Evolutionary conservation across 2,329 filamentous ascomycete genomes (phyloP).

Genomic region (Didymella keratinophila): DNA sequence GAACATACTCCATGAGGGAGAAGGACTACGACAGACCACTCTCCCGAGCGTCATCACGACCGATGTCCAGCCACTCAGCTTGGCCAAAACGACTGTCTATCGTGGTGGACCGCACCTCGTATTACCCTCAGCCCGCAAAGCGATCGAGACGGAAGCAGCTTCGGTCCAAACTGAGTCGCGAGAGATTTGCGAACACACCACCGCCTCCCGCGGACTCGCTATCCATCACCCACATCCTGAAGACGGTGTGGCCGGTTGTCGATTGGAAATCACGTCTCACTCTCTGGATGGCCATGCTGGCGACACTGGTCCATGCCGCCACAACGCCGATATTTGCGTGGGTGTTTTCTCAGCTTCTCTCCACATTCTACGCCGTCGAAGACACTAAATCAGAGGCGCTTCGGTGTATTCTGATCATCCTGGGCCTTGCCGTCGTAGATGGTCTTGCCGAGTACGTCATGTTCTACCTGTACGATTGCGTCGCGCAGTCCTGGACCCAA

Average conservation of each 20-base stretch:
- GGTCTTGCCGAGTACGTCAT: conserved; percentile 70
- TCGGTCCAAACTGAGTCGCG: not conserved
- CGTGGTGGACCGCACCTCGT: not conserved
- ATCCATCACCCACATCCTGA: conserved; percentile 64
- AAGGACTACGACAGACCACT: conserved; percentile 16
- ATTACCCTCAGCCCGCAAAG: conserved; percentile 1
- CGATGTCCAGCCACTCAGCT: conserved; percentile 3
- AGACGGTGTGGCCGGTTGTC: conserved; percentile 75
- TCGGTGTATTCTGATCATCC: conserved; percentile 74
- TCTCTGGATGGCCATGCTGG: conserved; percentile 67
- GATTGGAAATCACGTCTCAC: conserved; percentile 59
- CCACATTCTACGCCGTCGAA: conserved; percentile 69
- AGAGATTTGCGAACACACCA: not conserved
- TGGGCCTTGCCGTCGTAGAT: conserved; percentile 73
- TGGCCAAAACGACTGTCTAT: conserved; percentile 19
- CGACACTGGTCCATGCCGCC: conserved; percentile 69
- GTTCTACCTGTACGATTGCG: conserved; percentile 75
- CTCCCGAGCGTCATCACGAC: conserved; percentile 18
- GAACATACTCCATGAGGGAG: conserved; percentile 11
- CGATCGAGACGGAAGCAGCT: conserved; percentile 4
- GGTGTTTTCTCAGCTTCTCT: conserved; percentile 75
- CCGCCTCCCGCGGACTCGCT: conserved; percentile 21
- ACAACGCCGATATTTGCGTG: conserved; percentile 79
- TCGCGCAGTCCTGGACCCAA: conserved; percentile 80
- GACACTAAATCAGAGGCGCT: conserved; percentile 59